Percentiles rank a stretch among this genome's conserved stretches.
Evolutionary conservation across 2,329 filamentous ascomycete genomes (phyloP).

Genomic region (Thyridium curvatum): DNA sequence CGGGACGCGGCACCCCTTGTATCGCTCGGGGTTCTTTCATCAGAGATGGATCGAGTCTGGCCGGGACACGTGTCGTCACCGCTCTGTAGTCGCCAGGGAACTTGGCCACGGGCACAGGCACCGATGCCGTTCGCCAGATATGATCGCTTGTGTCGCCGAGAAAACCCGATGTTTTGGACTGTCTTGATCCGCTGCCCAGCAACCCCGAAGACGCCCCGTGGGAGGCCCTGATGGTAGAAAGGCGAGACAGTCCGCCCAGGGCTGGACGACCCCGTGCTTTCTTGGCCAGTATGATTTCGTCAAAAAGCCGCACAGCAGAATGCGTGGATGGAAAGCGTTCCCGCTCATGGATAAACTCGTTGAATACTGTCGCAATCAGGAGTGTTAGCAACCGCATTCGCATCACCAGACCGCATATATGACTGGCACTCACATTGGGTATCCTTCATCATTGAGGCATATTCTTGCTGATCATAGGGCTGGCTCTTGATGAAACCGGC

Average conservation of each 20-base stretch:
- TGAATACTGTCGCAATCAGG: slow-evolving; percentile 51
- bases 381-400: background rate
- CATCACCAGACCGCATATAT: background rate
- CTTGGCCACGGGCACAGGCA: slow-evolving; percentile 53
- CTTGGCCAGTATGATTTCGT: slow-evolving; percentile 79
- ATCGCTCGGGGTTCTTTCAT: slow-evolving; percentile 92
- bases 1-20: slow-evolving; percentile 71
- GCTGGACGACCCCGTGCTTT: slow-evolving; percentile 58
- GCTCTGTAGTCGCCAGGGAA: slow-evolving; percentile 57
- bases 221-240: slow-evolving; percentile 53
- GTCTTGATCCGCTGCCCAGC: slow-evolving; percentile 26
- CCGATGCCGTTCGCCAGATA: slow-evolving; percentile 66
- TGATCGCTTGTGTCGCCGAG: slow-evolving; percentile 70
- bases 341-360: slow-evolving; percentile 79
- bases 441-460: slow-evolving; percentile 56
- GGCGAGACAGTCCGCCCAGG: slow-evolving; percentile 56
- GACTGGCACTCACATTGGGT: slow-evolving; percentile 49
- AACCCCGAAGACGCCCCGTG: slow-evolving; percentile 34
- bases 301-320: slow-evolving; percentile 68
- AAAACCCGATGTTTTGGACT: slow-evolving; percentile 47
- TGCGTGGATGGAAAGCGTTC: slow-evolving; percentile 59
- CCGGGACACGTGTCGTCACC: slow-evolving; percentile 62
- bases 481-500: slow-evolving; percentile 58
- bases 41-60: slow-evolving; percentile 74
- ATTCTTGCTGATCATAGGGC: slow-evolving; percentile 60